These are phyloP conservation scores for Funneliformis geosporum DNA, from an alignment of 192 early-diverging fungal genomes.

Conservation along the genomic window DNA sequence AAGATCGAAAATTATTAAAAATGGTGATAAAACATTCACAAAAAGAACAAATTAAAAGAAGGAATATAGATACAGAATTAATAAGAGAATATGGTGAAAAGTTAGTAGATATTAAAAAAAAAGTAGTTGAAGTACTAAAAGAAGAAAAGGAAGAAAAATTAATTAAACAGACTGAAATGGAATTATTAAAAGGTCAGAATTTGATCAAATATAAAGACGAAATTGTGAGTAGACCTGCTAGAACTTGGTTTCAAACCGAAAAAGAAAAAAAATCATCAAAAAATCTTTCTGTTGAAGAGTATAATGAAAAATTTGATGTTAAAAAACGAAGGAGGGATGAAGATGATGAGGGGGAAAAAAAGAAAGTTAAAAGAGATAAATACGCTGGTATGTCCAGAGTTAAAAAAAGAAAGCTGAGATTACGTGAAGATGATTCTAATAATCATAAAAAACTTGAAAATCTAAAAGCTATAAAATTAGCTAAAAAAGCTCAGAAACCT, in stretches of 20 bases:
- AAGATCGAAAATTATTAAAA: conserved; percentile 92
- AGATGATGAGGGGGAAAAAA: conserved; percentile 44
- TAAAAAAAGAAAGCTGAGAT: conserved; percentile 50
- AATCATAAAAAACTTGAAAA: conserved; percentile 45
- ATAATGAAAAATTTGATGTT: not conserved
- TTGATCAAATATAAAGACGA: conserved; percentile 81
- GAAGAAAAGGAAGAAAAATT: conserved; percentile 83
- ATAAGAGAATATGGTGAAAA: conserved; percentile 74
- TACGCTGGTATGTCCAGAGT: conserved; percentile 51
- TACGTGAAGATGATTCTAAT: conserved; percentile 46
- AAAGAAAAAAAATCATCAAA: conserved; percentile 61
- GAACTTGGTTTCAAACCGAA: conserved; percentile 92
- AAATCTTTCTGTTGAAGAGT: not conserved
- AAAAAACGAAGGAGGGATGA: conserved; percentile 32
- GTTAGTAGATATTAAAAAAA: conserved; percentile 65
- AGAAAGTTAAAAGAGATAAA: conserved; percentile 49
- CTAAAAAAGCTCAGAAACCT: conserved; percentile 50
- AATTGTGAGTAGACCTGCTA: conserved; percentile 84
- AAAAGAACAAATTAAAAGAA: conserved; percentile 80
- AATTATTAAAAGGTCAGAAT: conserved; percentile 83
- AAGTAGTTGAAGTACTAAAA: conserved; percentile 66
- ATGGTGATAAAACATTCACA: conserved; percentile 84
- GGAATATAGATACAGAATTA: conserved; percentile 80
- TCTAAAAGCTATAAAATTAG: conserved; percentile 47
- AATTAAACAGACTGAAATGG: conserved; percentile 87